phyloP scores from a whole-genome alignment of 805 yeast species.

The Candida montana region DNA sequence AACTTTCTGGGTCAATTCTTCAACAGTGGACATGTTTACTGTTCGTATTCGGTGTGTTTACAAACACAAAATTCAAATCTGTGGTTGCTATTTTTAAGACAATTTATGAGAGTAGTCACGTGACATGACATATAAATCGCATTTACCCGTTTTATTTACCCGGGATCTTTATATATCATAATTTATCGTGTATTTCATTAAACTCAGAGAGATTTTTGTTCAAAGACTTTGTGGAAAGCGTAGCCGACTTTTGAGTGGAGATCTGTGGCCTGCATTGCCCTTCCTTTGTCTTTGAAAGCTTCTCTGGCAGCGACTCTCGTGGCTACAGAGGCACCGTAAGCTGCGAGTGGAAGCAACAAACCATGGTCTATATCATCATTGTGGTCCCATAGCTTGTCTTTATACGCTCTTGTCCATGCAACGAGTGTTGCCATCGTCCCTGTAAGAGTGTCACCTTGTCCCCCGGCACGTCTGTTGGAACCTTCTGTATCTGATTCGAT shows the following conservation, averaged over 20 bases:
- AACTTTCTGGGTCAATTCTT: conserved; percentile 37
- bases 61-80: not conserved
- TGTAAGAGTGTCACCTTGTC: conserved; percentile 91
- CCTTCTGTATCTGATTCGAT: conserved; percentile 50
- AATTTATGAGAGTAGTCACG: not conserved
- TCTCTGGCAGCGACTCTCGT: conserved; percentile 59
- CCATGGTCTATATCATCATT: conserved; percentile 26
- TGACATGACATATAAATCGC: not conserved
- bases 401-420: conserved; percentile 73
- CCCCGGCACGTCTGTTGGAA: conserved; percentile 80
- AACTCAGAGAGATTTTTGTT: not conserved
- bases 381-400: conserved; percentile 52
- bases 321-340: conserved; percentile 65
- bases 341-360: conserved; percentile 44
- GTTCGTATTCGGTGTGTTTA: not conserved
- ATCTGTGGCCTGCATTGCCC: conserved; percentile 85
- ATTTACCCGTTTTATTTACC: too few species aligned
- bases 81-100: not conserved
- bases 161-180: not conserved
- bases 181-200: not conserved
- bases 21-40: conserved; percentile 15
- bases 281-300: conserved; percentile 61
- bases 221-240: conserved; percentile 38
- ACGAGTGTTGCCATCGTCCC: conserved; percentile 81
- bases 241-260: conserved; percentile 62